Evolutionary conservation across 164 flowering plant genomes (phyloP), one percentile per base, ranked within the genome.

Genomic region (Houttuynia cordata): DNA sequence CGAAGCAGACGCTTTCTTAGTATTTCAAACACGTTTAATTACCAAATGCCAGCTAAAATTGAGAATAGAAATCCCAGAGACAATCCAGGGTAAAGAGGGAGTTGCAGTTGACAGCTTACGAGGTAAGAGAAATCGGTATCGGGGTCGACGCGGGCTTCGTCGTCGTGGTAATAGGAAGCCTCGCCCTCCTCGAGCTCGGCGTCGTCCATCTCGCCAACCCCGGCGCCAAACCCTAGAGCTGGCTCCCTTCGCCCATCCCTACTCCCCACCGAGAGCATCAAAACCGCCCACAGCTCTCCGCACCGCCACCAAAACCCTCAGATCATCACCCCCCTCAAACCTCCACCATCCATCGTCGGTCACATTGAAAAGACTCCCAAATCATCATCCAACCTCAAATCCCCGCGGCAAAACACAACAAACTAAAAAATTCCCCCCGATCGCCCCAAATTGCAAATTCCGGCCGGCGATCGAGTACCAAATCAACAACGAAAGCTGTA

Each of bases 121-220:
- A 88, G 70, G 86, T 86, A 84, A 65, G 92, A 80, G 68, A 86
- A 75, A 66, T 61, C 81, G 25, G 63, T 70, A 63, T 84, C 87
- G 73, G 81, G 83, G 67, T 86, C 86, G 69, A 77, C 60, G 67
- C 58, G 57, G 25, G 65, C 67, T 14, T 72, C 81, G 52, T 71
- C 69, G 9, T 78, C 66, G 76, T 76, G 75, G 78, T 76, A 81
- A 58, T 75, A 79, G 70, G 71, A 81, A 70, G 96, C 91, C 68
- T 89, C 98, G 24, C 98, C 98, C 85, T 92, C 96, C 81, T 92
- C 98, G 65, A 92, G 84, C 80, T 92, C 98, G 66, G 78, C 73
- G 58, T 84, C 91, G 53, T 83, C 95, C 93, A 85, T 85, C 39
- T 75, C 77, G 64, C 76, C 70, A 6, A 0, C 19, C 60, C 75